Percentiles rank a stretch among this genome's conserved stretches.
phyloP scores from a whole-genome alignment of 139 green algal species.

The Coelastrella sp. region DNA sequence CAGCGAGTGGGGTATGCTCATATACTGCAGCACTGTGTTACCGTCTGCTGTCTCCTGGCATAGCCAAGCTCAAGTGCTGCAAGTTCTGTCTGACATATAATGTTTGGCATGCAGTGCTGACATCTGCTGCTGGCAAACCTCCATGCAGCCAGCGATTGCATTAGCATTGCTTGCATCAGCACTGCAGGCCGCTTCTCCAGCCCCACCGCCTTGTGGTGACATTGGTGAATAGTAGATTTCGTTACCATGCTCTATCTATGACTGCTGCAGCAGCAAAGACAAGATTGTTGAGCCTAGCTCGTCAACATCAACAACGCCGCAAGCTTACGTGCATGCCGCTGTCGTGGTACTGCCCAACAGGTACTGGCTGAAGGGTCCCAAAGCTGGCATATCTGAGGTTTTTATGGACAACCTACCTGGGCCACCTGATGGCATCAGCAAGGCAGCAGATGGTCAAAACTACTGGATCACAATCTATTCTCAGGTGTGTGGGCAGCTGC shows the following conservation, averaged over 20 bases:
- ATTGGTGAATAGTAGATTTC: not conserved
- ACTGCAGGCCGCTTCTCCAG: too few relatives aligned
- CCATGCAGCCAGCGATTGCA: too few relatives aligned
- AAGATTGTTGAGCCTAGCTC: not conserved
- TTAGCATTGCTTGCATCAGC: too few relatives aligned
- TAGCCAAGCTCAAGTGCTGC: too few relatives aligned
- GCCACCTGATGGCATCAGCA: conserved; percentile 77
- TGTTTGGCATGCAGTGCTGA: too few relatives aligned
- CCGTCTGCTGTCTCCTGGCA: too few relatives aligned
- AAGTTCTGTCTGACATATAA: too few relatives aligned
- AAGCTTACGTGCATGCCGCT: not conserved
- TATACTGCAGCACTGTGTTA: too few relatives aligned
- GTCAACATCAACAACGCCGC: too few relatives aligned
- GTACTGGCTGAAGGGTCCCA: conserved; percentile 74
- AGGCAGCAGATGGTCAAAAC: conserved; percentile 50
- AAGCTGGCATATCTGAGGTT: conserved; percentile 64
- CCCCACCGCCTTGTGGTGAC: too few relatives aligned
- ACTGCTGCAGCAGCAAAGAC: not conserved
- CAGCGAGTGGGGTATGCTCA: too few relatives aligned
- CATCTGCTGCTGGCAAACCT: too few relatives aligned
- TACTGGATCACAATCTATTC: conserved; percentile 67
- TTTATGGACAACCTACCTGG: conserved; percentile 74
- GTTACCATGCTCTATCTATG: not conserved
- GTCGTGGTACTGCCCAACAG: conserved; percentile 6
- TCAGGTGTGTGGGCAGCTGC: not conserved